Base-by-base conservation (phyloP, 176 grass and related monocot genomes). In the Bolboschoenus planiculmis region DNA sequence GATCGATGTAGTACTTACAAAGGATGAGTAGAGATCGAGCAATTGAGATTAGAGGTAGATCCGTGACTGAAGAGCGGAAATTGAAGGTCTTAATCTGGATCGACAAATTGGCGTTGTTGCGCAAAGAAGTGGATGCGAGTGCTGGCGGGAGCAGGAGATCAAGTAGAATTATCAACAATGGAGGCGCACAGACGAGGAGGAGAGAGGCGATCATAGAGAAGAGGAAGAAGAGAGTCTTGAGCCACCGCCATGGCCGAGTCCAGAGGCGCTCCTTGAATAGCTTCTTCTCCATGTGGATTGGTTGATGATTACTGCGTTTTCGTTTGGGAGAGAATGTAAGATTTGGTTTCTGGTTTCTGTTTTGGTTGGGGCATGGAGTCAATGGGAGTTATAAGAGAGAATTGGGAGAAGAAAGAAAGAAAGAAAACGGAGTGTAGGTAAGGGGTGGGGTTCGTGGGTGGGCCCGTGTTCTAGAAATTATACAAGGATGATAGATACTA, bases 201-300 rank as follows among this genome's bases (percentile, higher is more conserved):
- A 97, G 90, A 33, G 95, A 97, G 40, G 92, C 85, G 33, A 94
- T 54, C 95, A 94, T 97, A 39, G 90, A 64, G 24, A 87, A 73
- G 58, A 97, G 54, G 84, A 97, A 94, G 88, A 92, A 97, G 53
- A 84, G 46, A 9, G 95, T 93, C 88, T 97, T 97, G 84, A 88
- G 83, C 92, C 90, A 92, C 11, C 95, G 80, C 95, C 92, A 93
- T 62, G 90, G 90, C 35, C 90, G 90, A 30, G 77, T 63, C 83
- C 81, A 89, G 23, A 73, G 0, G 61, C 77, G 60, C 65, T 92
- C 88, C 26, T 88, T 89, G 56, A 87, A 88, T 31, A 78, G 67
- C 88, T 81, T 91, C 90, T 91, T 92, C 84, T 89, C 88, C 90
- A 88, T 91, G 10, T 10, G 34, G 23, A 7, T 21, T 58, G 16